A percentile compares a stretch with the other conserved stretches of the same genome.
Conservation (phyloP, 108 stramenopile species). For the Pelagomonas calceolata region DNA sequence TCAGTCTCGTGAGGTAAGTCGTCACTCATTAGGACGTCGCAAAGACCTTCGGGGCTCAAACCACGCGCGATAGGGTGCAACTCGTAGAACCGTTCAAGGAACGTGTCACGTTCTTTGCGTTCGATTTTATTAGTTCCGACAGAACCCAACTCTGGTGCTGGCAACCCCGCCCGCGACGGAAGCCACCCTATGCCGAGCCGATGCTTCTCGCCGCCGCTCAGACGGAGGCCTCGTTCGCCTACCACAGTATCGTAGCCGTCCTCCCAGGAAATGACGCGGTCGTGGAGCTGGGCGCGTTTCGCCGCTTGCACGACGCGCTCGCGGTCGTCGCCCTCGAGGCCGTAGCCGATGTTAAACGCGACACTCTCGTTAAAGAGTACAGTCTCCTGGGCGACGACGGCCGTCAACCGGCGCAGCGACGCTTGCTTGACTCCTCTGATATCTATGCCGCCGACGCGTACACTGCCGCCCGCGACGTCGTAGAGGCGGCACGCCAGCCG, state of each 20-base stretch:
- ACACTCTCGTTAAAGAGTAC: slow-evolving; percentile 57
- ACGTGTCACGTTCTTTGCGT: too few species aligned
- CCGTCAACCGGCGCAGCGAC: slow-evolving; percentile 49
- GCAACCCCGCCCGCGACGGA: too few species aligned
- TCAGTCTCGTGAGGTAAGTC: too few species aligned
- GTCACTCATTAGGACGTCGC: too few species aligned
- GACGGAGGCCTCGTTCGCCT: slow-evolving; percentile 25
- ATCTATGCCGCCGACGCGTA: slow-evolving; percentile 36
- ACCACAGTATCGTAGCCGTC: slow-evolving; percentile 51
- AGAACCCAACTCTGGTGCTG: too few species aligned
- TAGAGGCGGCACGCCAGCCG: slow-evolving; percentile 38
- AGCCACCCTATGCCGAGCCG: slow-evolving; percentile 83
- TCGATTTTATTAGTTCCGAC: too few species aligned
- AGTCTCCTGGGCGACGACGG: slow-evolving; percentile 67
- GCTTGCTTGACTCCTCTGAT: slow-evolving; percentile 44
- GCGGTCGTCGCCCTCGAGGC: slow-evolving; percentile 28
- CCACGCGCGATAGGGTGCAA: too few species aligned
- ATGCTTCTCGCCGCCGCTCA: slow-evolving; percentile 69
- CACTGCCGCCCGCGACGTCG: slow-evolving; percentile 32
- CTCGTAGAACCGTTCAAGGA: too few species aligned
- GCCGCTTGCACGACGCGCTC: slow-evolving; percentile 49
- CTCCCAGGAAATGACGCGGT: slow-evolving; percentile 53
- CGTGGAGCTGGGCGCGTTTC: slow-evolving; percentile 39
- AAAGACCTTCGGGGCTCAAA: too few species aligned
- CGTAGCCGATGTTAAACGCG: slow-evolving; percentile 60